phyloP scores from a whole-genome alignment of 305 asterid genomes.

The Fraxinus sp. region DNA sequence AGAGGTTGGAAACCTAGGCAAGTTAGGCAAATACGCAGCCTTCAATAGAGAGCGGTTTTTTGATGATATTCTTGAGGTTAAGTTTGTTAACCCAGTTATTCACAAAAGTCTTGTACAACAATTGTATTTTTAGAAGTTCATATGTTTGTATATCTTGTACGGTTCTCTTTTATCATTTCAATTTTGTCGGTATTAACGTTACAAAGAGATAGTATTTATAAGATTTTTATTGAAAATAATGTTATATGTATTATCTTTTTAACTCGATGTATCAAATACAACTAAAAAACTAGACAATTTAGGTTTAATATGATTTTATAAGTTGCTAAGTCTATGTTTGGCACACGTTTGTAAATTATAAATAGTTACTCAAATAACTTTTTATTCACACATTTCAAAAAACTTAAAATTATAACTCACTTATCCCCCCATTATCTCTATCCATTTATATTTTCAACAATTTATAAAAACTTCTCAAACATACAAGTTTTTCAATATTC shows the following conservation, averaged over 20 bases:
- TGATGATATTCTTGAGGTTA: too few relatives aligned
- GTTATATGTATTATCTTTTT: too few relatives aligned
- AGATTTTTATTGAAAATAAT: too few relatives aligned
- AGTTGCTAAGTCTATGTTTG: neutral
- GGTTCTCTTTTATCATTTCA: neutral
- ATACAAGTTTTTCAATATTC: neutral
- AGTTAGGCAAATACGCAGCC: conserved; percentile 31
- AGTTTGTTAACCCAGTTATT: neutral
- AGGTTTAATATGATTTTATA: neutral
- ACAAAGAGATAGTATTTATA: neutral
- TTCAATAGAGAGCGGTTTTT: conserved; percentile 30
- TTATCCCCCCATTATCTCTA: neutral
- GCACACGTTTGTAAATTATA: neutral
- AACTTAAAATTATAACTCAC: neutral
- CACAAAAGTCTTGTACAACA: neutral
- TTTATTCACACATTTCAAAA: neutral
- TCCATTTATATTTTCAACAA: neutral
- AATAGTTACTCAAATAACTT: too few relatives aligned
- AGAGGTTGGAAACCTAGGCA: conserved; percentile 13
- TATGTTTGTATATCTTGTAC: too few relatives aligned
- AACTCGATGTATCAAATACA: neutral
- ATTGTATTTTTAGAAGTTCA: neutral
- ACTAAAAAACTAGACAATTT: neutral
- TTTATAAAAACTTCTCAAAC: neutral
- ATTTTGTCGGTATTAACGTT: neutral